Evolutionary conservation across 352 stramenopile genomes (phyloP), one percentile per base, ranked within the genome.

Genomic region (Phytophthora hibernalis): DNA sequence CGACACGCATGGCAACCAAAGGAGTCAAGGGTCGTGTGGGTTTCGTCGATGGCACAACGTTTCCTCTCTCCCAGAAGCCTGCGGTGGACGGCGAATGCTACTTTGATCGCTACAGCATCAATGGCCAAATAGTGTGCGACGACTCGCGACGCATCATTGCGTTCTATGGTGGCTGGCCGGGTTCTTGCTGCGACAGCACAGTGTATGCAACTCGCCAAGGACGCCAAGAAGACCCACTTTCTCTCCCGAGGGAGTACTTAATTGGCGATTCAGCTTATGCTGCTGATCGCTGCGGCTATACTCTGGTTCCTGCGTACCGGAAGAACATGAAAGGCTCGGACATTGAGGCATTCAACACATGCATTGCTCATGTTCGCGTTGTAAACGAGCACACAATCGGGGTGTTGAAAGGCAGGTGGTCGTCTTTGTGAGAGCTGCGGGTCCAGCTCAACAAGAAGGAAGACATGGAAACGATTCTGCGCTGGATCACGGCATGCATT

Each of bases 101-200:
- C 42, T 61, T 61, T 16, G 54, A 61, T 16, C 16, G 54, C 8
- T 61, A 61, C 28, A 61, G 28, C 54, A 15, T 61, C 16, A 58
- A 58, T 18, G 37, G 5, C 15, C 51, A 58, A 40, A 35, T 50
- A 12, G 37, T 58, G 6, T 28, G 40, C 13, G 40, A 52, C 13
- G 53, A 61, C 10, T 16, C n/a, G 1, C 22, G 53, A 0, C 38
- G 53, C 8, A 61, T 53, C 11, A 52, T 61, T 15, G n/a, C 38
- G 5, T 61, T 61, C 16, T 52, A 44, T 12, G 3, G 22, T 22
- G 53, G 53, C 2, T 52, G 38, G 53, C 24, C 53, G 10, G 53
- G 53, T 9, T 61, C 53, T 11, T 61, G 53, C 21, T 9, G 18
- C 9, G 55, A 63, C 38, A 63, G 33, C 44, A 51, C 44, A n/a